Evolutionary conservation across 345 rosid genomes (phyloP).

Genomic region (Abelmoschus esculentus): DNA sequence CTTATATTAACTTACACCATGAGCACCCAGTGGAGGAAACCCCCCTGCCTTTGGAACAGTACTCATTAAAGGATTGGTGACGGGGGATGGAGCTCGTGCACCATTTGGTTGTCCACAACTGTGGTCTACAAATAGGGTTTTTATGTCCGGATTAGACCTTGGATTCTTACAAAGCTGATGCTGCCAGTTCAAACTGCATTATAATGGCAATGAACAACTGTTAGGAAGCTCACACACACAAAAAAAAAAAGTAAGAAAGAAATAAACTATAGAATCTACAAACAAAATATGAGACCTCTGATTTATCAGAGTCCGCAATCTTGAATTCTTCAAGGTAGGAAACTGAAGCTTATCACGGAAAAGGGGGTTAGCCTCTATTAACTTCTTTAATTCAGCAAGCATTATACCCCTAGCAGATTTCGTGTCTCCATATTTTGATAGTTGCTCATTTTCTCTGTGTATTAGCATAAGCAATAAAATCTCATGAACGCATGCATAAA

Average conservation of each 20-base stretch:
- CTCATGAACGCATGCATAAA: not conserved
- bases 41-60: slow-evolving; percentile 51
- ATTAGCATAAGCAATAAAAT: slow-evolving; percentile 9
- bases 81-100: slow-evolving; percentile 67
- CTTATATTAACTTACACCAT: slow-evolving; percentile 49
- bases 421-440: slow-evolving; percentile 77
- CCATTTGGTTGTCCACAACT: slow-evolving; percentile 70
- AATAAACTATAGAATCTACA: not conserved
- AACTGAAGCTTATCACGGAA: slow-evolving; percentile 90
- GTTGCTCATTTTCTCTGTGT: slow-evolving; percentile 75
- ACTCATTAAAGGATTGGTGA: slow-evolving; percentile 65
- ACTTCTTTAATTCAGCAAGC: slow-evolving; percentile 75
- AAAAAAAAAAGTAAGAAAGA: slow-evolving; percentile 3
- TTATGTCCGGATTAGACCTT: slow-evolving; percentile 73
- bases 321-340: slow-evolving; percentile 70
- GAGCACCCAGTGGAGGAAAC: slow-evolving; percentile 53
- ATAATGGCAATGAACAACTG: slow-evolving; percentile 11
- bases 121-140: slow-evolving; percentile 76
- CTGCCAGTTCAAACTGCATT: slow-evolving; percentile 81
- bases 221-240: slow-evolving; percentile 6
- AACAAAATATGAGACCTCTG: slow-evolving; percentile 47
- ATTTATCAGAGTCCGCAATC: slow-evolving; percentile 70
- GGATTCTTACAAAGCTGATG: slow-evolving; percentile 81
- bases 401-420: slow-evolving; percentile 77
- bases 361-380: slow-evolving; percentile 79